Base-by-base conservation (phyloP, 176 grass and related monocot genomes). In the Echinochloa phyllopogon region DNA sequence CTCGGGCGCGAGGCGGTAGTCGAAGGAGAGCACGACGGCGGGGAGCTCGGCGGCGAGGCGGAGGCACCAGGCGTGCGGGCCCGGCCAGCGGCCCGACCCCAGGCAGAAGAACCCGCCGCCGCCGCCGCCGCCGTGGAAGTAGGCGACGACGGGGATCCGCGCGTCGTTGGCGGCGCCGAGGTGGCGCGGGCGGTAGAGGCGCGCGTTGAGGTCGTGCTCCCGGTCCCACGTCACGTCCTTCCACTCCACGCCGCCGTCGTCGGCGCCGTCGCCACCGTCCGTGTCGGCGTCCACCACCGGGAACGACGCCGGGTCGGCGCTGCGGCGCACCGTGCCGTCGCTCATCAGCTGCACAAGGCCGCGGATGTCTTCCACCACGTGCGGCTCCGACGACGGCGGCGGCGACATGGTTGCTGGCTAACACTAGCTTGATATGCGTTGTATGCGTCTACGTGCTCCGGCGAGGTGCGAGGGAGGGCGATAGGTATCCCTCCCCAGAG, bases 1-100 rank as follows among this genome's bases (percentile, higher is more conserved):
- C 84, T 87, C 89, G 15, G 84, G 89, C 0, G 84, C 89, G 41
- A 91, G 89, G 68, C 89, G 89, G 89, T 91, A 91, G 71, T 91
- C 82, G 20, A 84, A 73, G 36, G 86, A 80, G 87, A 52, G 0
- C 62, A 55, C 63, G 6, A 88, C 21, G 59, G 80, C 88, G 5
- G 60, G 47, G 62, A 90, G 88, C 50, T 86, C 88, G 37, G 88
- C 60, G 64, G 53, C 62, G 44, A 90, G 83, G 70, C 88, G 88
- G 53, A 90, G 72, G 78, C 88, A 90, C 53, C 64, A 82, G 36
- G 33, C 73, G 42, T 90, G 88, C 36, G n/a, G 52, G 37, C 51
- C 63, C 10, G 64, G 78, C 88, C 83, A 86, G 17, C 62, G 47
- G n/a, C 77, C 62, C n/a, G 88, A 89, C 14, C 88, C 88, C 53